Percentiles rank a stretch among this genome's conserved stretches.
phyloP scores from a whole-genome alignment of 2,329 filamentous ascomycete genomes.

The Sporothrix brasiliensis region DNA sequence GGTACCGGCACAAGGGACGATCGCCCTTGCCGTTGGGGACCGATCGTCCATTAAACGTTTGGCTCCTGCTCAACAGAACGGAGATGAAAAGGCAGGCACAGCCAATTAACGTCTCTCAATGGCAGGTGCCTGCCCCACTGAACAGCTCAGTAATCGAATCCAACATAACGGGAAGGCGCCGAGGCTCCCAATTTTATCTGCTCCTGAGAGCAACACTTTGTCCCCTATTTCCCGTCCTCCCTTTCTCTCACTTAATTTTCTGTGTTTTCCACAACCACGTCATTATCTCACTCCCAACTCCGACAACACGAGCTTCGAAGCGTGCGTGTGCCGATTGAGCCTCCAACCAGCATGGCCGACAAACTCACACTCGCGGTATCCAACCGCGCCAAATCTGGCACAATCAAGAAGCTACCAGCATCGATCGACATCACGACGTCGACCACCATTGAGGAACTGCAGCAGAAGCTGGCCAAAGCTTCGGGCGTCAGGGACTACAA shows the following conservation, averaged over 20 bases:
- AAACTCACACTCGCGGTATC: constrained; percentile 48
- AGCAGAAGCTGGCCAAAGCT: constrained; percentile 57
- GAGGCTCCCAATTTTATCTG: constrained; percentile 7
- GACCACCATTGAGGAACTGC: constrained; percentile 63
- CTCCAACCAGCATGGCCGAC: constrained; percentile 31
- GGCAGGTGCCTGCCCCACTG: background rate
- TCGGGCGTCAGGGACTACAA: constrained; percentile 59
- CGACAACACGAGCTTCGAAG: background rate
- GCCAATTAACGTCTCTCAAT: constrained; percentile 25
- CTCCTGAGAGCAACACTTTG: background rate
- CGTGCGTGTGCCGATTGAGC: background rate
- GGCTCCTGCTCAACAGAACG: constrained; percentile 22
- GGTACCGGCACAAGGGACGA: background rate
- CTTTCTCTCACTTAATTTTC: background rate
- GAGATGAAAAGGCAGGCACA: constrained; percentile 4
- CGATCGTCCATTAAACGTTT: constrained; percentile 21
- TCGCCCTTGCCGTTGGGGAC: constrained; percentile 21
- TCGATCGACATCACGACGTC: constrained; percentile 53
- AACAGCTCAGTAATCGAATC: background rate
- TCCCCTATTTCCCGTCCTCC: constrained; percentile 2
- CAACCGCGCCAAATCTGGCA: constrained; percentile 53
- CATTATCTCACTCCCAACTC: background rate
- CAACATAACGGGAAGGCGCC: constrained; percentile 11
- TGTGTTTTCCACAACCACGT: background rate
- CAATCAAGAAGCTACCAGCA: constrained; percentile 58